Conservation (phyloP, 345 rosid genomes). For the Lepidium aucheri region DNA sequence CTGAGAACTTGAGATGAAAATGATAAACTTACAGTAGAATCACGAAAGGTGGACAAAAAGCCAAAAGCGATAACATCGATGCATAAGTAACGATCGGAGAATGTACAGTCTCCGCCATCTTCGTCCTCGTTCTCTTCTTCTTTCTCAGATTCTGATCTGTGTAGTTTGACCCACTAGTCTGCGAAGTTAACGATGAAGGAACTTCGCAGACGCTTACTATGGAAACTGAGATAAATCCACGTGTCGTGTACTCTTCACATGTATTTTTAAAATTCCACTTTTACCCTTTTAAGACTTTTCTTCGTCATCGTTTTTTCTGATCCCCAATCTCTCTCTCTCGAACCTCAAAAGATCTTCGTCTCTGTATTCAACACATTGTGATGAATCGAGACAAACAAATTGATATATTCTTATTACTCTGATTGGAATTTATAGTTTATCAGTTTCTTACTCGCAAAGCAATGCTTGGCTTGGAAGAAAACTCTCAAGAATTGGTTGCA, state of each 20-base stretch:
- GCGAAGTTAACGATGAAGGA: slow-evolving; percentile 23
- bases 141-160: slow-evolving; percentile 12
- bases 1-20: neutral
- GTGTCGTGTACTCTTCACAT: slow-evolving; percentile 6
- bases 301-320: neutral
- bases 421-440: neutral
- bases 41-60: slow-evolving; percentile 89
- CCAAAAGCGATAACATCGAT: slow-evolving; percentile 76
- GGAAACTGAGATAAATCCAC: neutral
- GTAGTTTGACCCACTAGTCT: neutral
- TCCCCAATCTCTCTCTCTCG: neutral
- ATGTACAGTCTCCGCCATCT: slow-evolving; percentile 59
- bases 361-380: slow-evolving; percentile 9
- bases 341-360: slow-evolving; percentile 2
- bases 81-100: slow-evolving; percentile 66
- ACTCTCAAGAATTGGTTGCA: slow-evolving; percentile 2
- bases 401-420: neutral
- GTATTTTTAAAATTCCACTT: neutral
- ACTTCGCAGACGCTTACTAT: neutral
- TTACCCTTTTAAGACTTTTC: slow-evolving; percentile 19
- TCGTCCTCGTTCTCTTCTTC: neutral
- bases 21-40: slow-evolving; percentile 62
- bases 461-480: slow-evolving; percentile 17
- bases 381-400: neutral
- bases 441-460: neutral